Base-by-base conservation (phyloP, 2,329 filamentous ascomycete species). In the Cladophialophora immunda region DNA sequence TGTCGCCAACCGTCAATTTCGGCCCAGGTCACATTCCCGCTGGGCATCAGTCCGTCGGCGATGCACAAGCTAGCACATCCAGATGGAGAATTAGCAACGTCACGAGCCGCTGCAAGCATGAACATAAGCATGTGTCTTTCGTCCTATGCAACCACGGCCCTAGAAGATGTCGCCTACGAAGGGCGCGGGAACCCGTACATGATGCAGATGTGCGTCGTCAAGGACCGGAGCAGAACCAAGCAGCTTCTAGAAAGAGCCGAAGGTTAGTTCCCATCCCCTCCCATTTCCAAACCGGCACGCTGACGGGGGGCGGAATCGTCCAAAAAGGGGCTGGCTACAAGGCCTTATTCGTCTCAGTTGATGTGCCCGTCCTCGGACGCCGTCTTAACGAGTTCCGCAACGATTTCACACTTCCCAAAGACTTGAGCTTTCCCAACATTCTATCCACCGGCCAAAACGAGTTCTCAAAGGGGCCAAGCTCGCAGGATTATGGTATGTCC, bases 171-270 rank as follows among this genome's bases (percentile, higher is more conserved):
- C 0, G 74, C 77, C 1, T 72, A 75, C 0, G 74, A 82, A 22
- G 75, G 75, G 1, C 75, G 77, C 0, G 79, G 77, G 7, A 84
- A 80, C 59, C 79, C 84, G 0, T 83, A 50, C 84, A 68, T 80
- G 79, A 84, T 88, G 74, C 86, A 88, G 73, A 76, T 88, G 68
- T 85, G 82, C 71, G 78, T 86, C 8, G 75, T 87, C 62, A 81
- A 82, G 69, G 82, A 87, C 72, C 78, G 19, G 29, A 38, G 30
- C n/a, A 38, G 17, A 11, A 53, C 58, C 22, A 5, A 19, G 29
- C 27, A 61, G 60, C 70, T 84, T 41, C 62, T 85, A 5, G 72
- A 77, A 41, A 73, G 81, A 52, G 78, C 81, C 38, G 41, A 61
- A 53, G 41, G 56, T 58, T 11, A 3, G 53, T 47, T 29, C 56